These are phyloP conservation scores for Yamagishiella unicocca DNA, from an alignment of 139 green algal genomes.

Conservation along the genomic window DNA sequence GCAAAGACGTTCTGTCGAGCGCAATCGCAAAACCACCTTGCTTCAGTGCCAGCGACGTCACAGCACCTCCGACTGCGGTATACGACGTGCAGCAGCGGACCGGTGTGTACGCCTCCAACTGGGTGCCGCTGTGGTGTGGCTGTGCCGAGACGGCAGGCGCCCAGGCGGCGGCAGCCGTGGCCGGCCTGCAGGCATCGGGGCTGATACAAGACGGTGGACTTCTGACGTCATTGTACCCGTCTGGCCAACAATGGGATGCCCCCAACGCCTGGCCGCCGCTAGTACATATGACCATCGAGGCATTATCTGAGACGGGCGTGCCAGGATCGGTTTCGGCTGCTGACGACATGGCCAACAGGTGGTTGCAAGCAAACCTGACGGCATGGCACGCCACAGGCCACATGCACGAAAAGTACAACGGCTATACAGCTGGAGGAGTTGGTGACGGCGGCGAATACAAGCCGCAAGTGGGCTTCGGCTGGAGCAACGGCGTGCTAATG, in stretches of 20 bases:
- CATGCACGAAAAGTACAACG: conserved; percentile 87
- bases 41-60: too few relatives aligned
- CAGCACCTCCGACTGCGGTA: neutral
- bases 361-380: conserved; percentile 13
- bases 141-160: neutral
- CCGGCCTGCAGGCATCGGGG: conserved; percentile 53
- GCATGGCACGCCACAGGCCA: conserved; percentile 51
- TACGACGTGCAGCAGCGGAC: conserved; percentile 2
- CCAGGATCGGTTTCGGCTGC: neutral
- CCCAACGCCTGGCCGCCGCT: conserved; percentile 96
- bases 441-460: conserved; percentile 77
- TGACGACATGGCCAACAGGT: conserved; percentile 7
- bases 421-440: conserved; percentile 29
- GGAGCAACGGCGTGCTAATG: conserved; percentile 88
- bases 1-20: too few relatives aligned
- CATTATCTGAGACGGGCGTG: conserved; percentile 19
- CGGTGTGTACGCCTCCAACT: conserved; percentile 83
- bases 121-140: conserved; percentile 86
- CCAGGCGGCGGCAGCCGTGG: conserved; percentile 38
- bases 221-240: conserved; percentile 70
- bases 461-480: conserved; percentile 86
- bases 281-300: conserved; percentile 82
- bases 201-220: conserved; percentile 66
- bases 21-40: too few relatives aligned
- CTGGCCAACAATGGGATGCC: conserved; percentile 95